Conservation (phyloP, 2,329 filamentous ascomycete species). For the Rutstroemia sydowiana region DNA sequence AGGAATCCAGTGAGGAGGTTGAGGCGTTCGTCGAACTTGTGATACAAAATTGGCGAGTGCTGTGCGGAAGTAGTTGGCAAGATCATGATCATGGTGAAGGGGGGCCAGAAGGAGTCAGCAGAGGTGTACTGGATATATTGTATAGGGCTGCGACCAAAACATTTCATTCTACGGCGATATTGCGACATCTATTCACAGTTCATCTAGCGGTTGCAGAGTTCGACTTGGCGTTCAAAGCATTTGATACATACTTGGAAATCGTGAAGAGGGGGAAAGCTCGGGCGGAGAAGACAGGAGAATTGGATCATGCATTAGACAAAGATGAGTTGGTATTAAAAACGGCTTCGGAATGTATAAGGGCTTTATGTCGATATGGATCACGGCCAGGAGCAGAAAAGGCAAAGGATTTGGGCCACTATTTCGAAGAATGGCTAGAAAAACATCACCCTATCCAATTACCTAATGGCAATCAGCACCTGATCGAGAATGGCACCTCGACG, state of each 20-base stretch:
- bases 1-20: conserved; percentile 69
- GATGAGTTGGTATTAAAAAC: conserved; percentile 72
- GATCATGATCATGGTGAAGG: conserved; percentile 76
- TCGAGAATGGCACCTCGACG: conserved; percentile 16
- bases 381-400: conserved; percentile 72
- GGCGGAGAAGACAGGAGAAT: conserved; percentile 68
- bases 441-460: conserved; percentile 29
- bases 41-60: conserved; percentile 75
- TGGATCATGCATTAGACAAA: conserved; percentile 66
- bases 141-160: conserved; percentile 89
- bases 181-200: conserved; percentile 79
- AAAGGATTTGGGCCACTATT: conserved; percentile 57
- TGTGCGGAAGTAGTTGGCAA: conserved; percentile 74
- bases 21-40: conserved; percentile 75
- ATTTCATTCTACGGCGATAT: conserved; percentile 85
- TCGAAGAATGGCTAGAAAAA: conserved; percentile 70
- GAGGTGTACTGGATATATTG: conserved; percentile 75
- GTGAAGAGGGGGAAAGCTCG: conserved; percentile 78
- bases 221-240: conserved; percentile 80
- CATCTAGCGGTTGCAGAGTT: conserved; percentile 87
- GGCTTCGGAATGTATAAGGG: conserved; percentile 69
- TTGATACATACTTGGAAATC: conserved; percentile 87
- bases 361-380: conserved; percentile 77
- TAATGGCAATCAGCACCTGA: conserved; percentile 10
- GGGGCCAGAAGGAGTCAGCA: conserved; percentile 67